Evolutionary conservation across 257 asterid genomes (phyloP).

Genomic region (Capsicum rhomboideum): DNA sequence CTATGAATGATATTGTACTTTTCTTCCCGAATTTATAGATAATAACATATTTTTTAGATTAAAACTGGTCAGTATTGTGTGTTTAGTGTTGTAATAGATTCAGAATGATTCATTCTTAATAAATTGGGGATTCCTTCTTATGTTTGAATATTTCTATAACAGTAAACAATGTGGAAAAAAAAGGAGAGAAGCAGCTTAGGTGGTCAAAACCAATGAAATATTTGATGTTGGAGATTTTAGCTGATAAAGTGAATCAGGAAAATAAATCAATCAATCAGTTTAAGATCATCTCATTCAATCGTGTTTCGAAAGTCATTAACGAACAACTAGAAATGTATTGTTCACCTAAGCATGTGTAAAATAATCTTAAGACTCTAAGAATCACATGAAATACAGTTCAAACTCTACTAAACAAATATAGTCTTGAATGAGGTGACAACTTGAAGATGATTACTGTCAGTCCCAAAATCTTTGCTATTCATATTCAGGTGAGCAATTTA

Average conservation of each 20-base stretch:
- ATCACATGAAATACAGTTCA: background rate
- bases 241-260: background rate
- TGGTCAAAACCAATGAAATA: too few relatives aligned
- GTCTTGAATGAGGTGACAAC: background rate
- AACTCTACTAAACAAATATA: background rate
- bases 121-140: too few relatives aligned
- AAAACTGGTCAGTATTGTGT: too few relatives aligned
- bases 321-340: background rate
- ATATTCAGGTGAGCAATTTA: background rate
- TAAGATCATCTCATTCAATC: background rate
- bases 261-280: background rate
- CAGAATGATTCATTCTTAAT: too few relatives aligned
- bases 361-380: background rate
- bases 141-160: too few relatives aligned
- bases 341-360: background rate
- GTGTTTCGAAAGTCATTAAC: background rate
- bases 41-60: too few relatives aligned
- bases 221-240: background rate
- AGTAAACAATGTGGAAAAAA: too few relatives aligned
- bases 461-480: background rate
- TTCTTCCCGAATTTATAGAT: too few relatives aligned
- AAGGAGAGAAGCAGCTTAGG: too few relatives aligned
- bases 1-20: too few relatives aligned
- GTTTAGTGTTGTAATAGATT: too few relatives aligned
- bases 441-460: background rate